Evolutionary conservation across 108 stramenopile genomes (phyloP), one percentile per base, ranked within the genome.

Genomic region (Pseudonitzschia delicatissima): DNA sequence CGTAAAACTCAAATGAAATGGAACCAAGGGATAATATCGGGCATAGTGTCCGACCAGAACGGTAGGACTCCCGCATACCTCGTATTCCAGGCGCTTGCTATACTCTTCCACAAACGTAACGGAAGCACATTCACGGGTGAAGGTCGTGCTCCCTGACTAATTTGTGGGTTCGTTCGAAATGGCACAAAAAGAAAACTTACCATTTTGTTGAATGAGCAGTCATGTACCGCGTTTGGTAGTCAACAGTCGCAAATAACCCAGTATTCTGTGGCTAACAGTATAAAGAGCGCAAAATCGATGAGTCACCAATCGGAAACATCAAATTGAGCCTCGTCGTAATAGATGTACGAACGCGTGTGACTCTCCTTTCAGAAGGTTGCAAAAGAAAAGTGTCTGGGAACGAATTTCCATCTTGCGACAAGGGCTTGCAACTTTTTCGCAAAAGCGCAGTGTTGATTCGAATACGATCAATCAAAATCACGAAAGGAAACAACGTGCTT

Each of bases 381-480:
- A 60, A 47, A 58, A 44, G 47, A 27, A 63, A 66, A 74, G 73
- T 74, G 73, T 74, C 73, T 74, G 73, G 73, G 73, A 57, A 74
- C 73, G 65, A 4, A 59, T 27, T 63, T 9, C n/a, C 9, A 23
- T 68, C 36, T 74, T 27, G 73, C 67, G 73, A 74, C 9, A 57
- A 39, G 29, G n/a, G 1, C 3, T 35, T 15, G 2, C 9, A 26
- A 3, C 6, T 26, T 57, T 3, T 35, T 11, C 37, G 5, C 25
- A 61, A 23, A 40, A 67, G 21, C 12, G 37, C 53, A 12, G 6
- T 2, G 3, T 37, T 62, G 36, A 20, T 31, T 13, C 29, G 13
- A 39, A 62, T 37, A 8, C 40, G 5, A 39, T 39, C 40, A n/a
- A 39, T 62, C 36, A 31, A 8, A 17, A 32, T 48, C 47, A 48